These are phyloP conservation scores for Hypoxylon sp. DNA, from an alignment of 2,329 filamentous ascomycete species.

Conservation along the genomic window DNA sequence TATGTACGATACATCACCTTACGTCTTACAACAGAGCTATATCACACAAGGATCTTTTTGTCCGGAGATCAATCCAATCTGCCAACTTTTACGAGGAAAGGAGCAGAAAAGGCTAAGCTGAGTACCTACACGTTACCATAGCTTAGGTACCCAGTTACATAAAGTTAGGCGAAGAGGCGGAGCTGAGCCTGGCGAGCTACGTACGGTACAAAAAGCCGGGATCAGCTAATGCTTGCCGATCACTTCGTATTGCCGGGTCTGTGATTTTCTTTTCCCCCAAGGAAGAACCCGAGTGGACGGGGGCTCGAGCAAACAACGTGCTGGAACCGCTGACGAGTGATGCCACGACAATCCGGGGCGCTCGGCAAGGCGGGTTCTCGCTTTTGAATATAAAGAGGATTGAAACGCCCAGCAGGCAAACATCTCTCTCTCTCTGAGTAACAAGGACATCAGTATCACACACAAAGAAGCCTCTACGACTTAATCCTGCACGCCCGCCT, in stretches of 20 bases:
- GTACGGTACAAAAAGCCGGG: slow-evolving; percentile 1
- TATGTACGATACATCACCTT: neutral
- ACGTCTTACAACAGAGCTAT: neutral
- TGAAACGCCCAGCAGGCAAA: neutral
- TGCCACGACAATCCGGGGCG: slow-evolving; percentile 25
- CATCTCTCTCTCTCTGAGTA: slow-evolving; percentile 1
- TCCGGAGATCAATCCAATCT: neutral
- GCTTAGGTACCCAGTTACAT: too few species aligned
- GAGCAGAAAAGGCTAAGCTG: neutral
- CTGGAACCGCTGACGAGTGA: slow-evolving; percentile 26
- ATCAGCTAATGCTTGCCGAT: slow-evolving; percentile 32
- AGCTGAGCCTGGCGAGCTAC: slow-evolving; percentile 15
- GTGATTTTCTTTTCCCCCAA: neutral
- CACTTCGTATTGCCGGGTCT: slow-evolving; percentile 39
- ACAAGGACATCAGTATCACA: slow-evolving; percentile 4
- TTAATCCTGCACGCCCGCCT: neutral
- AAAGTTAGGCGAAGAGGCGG: slow-evolving; percentile 14
- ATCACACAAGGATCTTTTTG: neutral
- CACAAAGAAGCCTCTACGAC: neutral
- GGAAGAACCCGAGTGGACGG: slow-evolving; percentile 30
- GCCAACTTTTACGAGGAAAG: slow-evolving; percentile 3
- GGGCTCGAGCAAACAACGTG: slow-evolving; percentile 27
- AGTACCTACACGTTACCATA: too few species aligned
- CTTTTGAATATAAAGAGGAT: neutral
- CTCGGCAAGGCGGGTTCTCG: neutral